Base-by-base conservation (phyloP, 164 flowering plant species). In the Stephania yunnanensis region DNA sequence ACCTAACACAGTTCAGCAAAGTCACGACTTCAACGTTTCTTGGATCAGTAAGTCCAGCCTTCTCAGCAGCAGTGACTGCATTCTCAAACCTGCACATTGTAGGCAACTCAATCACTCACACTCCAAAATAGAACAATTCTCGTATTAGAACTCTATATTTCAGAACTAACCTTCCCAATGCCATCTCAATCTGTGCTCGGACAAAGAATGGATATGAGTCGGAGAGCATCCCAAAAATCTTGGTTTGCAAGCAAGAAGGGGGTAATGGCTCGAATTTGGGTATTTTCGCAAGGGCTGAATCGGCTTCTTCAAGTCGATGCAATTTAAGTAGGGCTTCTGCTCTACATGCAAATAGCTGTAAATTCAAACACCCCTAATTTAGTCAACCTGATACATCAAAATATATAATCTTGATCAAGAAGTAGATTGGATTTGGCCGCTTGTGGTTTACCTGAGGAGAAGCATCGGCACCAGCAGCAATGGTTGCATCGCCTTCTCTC, bases 301-400 rank as follows among this genome's bases (percentile, higher is more conserved):
- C 91, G 0, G 97, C 93, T 44, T 90, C 97, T 50, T 88, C 89
- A 50, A 89, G 82, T 80, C 83, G 90, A 48, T 88, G 93, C 74
- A 95, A 94, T 84, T 90, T 93, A 83, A 95, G 82, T 52, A 88
- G 86, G 67, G 92, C 92, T 84, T 95, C 99, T 46, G 88, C 94
- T 86, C 86, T 91, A 80, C 90, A 90, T 15, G 91, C 87, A 79
- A 84, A 78, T 29, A 95, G 90, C 99, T 95, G 91, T 69, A 82
- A 75, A 83, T 76, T 71, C 81, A 78, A 48, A 8, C 25, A 31
- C 13, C 70, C 70, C 58, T 53, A 70, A 45, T 75, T 70, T 71
- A 74, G 76, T 52, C 71, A 46, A 19, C 29, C 74, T 36, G 67
- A 36, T 72, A 10, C 61, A 10, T 19, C 12, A 36, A 50, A 44